Base-by-base conservation (phyloP, 176 grass and related monocot genomes). In the Melocanna baccifera region DNA sequence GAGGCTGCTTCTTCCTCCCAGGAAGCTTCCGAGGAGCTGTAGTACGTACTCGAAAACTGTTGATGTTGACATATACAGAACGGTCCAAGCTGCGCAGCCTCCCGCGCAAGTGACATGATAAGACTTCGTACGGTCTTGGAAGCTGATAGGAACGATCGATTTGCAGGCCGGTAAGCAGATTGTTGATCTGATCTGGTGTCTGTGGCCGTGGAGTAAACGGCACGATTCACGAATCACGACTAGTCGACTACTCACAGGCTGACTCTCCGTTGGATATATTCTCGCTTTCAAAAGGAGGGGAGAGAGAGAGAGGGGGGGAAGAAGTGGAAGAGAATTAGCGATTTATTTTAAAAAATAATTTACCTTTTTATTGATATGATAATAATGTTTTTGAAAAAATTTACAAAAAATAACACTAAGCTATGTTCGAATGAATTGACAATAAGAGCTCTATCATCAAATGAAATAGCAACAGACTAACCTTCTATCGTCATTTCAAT, bases 11-110 rank as follows among this genome's bases (percentile, higher is more conserved):
- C 67, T 13, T 47, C 52, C 40, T 73, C 43, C 73, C 19, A 69
- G 25, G 83, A 85, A 78, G 74, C 26, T 85, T 85, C 83, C 53
- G 4, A 32, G 55, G 19, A 36, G 19, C 57, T 29, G 13, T 55
- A 11, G 66, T 34, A 47, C 36, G 62, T 9, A 47, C 9, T 32
- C 47, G 23, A 76, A 84, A 43, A 0, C 12, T 30, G 36, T 19
- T 32, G 83, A 85, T 1, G n/a, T 42, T 55, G 51, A 59, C 51
- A 30, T 36, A 4, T 12, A 22, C 83, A 14, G 72, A 77, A n/a
- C 12, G 12, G 61, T 84, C 71, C 59, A 75, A 51, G 14, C 28
- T 20, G 4, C n/a, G 12, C 69, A 71, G 69, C n/a, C n/a, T 71
- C n/a, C 46, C 2, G 16, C 22, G 20, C 19, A 15, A 73, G 0